These are phyloP conservation scores for Pyrenophora teres DNA, from an alignment of 2,329 filamentous ascomycete genomes.

Conservation along the genomic window DNA sequence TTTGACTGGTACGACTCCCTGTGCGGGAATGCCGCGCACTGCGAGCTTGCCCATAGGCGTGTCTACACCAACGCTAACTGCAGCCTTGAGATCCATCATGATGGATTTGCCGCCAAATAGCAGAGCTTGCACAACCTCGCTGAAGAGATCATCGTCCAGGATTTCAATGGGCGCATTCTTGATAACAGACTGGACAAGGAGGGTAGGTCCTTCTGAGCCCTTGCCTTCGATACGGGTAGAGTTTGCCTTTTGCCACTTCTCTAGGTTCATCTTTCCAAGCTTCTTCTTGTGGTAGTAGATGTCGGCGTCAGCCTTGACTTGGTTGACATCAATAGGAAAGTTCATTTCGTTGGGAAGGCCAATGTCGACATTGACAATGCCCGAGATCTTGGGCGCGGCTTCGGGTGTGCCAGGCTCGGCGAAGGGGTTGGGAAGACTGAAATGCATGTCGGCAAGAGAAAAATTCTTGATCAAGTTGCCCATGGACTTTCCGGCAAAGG, in stretches of 20 bases:
- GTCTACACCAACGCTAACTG: conserved; percentile 79
- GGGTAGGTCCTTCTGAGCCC: conserved; percentile 61
- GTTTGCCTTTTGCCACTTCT: conserved; percentile 82
- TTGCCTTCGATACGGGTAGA: conserved; percentile 70
- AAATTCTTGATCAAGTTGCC: conserved; percentile 87
- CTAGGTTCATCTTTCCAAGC: conserved; percentile 78
- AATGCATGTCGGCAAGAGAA: conserved; percentile 81
- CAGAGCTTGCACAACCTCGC: conserved; percentile 77
- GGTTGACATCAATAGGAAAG: conserved; percentile 77
- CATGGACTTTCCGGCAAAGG: conserved; percentile 80
- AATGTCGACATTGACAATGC: conserved; percentile 78
- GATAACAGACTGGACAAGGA: conserved; percentile 78
- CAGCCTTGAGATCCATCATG: conserved; percentile 74
- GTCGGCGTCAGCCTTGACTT: conserved; percentile 76
- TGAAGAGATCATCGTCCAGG: conserved; percentile 77
- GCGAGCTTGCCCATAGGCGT: conserved; percentile 82
- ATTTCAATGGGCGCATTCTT: conserved; percentile 80
- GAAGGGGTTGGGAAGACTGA: conserved; percentile 79
- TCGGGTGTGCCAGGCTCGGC: conserved; percentile 76
- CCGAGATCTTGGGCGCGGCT: conserved; percentile 78
- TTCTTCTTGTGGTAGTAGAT: conserved; percentile 78
- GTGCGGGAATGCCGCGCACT: conserved; percentile 79
- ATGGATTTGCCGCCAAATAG: conserved; percentile 74
- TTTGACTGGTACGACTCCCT: conserved; percentile 88
- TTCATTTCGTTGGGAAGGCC: conserved; percentile 84